phyloP scores from a whole-genome alignment of 208 protist species.

The Leishmania gerbilli region DNA sequence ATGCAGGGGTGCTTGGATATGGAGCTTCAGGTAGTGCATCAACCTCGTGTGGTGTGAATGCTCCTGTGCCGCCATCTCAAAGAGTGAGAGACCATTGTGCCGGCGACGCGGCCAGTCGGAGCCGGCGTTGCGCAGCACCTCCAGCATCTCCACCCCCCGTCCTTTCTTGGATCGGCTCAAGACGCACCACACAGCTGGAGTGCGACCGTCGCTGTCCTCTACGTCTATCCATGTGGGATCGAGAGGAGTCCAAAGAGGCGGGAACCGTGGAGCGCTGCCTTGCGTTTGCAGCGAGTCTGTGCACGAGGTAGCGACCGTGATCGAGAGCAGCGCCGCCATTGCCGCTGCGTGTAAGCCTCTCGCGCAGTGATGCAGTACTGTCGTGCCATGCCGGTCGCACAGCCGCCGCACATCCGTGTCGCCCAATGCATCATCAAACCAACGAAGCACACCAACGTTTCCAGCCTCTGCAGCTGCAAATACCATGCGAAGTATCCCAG shows the following conservation, averaged over 20 bases:
- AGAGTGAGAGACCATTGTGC: constrained; percentile 33
- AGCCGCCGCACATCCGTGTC: constrained; percentile 28
- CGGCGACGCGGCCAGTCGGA: constrained; percentile 40
- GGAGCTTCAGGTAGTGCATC: constrained; percentile 16
- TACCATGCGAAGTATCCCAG: constrained; percentile 22
- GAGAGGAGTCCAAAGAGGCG: constrained; percentile 13
- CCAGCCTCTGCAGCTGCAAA: constrained; percentile 53
- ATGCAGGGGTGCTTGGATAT: not conserved
- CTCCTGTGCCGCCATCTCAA: constrained; percentile 18
- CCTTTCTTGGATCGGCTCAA: constrained; percentile 16
- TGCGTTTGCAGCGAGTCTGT: not conserved
- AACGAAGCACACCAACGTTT: constrained; percentile 33
- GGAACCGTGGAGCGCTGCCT: not conserved
- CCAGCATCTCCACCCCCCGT: constrained; percentile 36
- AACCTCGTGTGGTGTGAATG: constrained; percentile 36
- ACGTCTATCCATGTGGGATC: constrained; percentile 29
- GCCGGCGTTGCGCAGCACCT: constrained; percentile 37
- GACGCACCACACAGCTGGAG: constrained; percentile 60
- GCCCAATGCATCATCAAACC: constrained; percentile 31
- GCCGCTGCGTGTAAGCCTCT: constrained; percentile 28
- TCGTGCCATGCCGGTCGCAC: constrained; percentile 34
- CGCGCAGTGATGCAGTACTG: constrained; percentile 62
- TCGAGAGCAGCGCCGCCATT: constrained; percentile 36
- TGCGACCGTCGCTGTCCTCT: constrained; percentile 51
- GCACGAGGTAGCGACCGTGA: not conserved